phyloP scores from a whole-genome alignment of 345 rosid genomes.

The Eutrema japonicum region DNA sequence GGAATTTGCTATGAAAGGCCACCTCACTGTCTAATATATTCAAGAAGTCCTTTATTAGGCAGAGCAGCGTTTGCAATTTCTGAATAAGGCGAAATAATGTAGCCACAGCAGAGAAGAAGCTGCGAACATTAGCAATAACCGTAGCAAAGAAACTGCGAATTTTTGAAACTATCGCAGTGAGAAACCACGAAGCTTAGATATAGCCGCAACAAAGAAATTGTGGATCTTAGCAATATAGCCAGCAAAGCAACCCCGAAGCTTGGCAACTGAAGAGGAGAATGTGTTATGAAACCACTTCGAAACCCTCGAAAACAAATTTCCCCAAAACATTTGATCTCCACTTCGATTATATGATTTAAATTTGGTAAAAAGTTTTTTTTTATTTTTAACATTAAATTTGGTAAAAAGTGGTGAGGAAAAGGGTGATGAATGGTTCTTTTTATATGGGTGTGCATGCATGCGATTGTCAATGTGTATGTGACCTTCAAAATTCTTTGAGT shows the following conservation, averaged over 20 bases:
- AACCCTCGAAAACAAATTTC: slow-evolving; percentile 11
- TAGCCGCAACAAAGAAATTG: not conserved
- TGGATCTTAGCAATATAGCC: not conserved
- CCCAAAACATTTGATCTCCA: slow-evolving; percentile 20
- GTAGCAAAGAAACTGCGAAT: slow-evolving; percentile 7
- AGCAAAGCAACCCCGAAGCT: not conserved
- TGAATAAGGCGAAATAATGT: not conserved
- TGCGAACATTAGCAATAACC: not conserved
- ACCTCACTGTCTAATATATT: not conserved
- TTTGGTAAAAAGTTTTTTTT: not conserved
- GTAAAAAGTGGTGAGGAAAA: no score
- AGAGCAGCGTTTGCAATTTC: not conserved
- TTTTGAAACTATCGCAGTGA: not conserved
- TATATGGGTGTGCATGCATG: slow-evolving; percentile 17
- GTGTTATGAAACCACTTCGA: slow-evolving; percentile 16
- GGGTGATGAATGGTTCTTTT: slow-evolving; percentile 2
- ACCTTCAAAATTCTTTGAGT: slow-evolving; percentile 20
- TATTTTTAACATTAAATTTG: no score
- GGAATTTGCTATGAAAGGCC: not conserved
- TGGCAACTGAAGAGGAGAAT: not conserved
- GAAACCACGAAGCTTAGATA: slow-evolving; percentile 2
- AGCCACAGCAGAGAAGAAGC: not conserved
- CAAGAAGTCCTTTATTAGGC: not conserved
- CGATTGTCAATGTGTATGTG: slow-evolving; percentile 19
- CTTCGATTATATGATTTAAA: not conserved